phyloP scores from a whole-genome alignment of 352 stramenopile genomes.

The Phytopythium helicoides region DNA sequence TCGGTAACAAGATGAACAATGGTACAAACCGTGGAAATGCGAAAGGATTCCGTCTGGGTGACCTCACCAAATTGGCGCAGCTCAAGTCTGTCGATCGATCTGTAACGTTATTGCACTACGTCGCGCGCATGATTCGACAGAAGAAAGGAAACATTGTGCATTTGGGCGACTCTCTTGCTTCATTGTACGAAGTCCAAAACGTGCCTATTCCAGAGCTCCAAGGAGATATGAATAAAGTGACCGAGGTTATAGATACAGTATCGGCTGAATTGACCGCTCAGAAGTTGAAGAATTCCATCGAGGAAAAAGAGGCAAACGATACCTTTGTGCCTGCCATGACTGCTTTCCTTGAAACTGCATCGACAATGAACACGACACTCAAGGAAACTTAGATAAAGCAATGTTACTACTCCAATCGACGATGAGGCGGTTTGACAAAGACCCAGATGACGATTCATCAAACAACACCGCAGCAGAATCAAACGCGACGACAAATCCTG shows the following conservation, averaged over 20 bases:
- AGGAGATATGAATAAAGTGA: conserved; percentile 63
- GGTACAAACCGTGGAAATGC: conserved; percentile 60
- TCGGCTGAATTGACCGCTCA: conserved; percentile 62
- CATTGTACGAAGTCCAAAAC: conserved; percentile 74
- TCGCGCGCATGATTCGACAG: conserved; percentile 61
- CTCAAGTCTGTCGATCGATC: conserved; percentile 63
- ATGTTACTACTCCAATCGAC: conserved; percentile 49
- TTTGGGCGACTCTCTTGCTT: conserved; percentile 57
- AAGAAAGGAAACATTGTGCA: conserved; percentile 68
- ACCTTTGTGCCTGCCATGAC: conserved; percentile 66
- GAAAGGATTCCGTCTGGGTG: conserved; percentile 66
- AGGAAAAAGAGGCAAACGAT: conserved; percentile 59
- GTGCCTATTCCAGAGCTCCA: conserved; percentile 75
- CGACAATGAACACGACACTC: conserved; percentile 20
- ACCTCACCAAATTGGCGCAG: conserved; percentile 69
- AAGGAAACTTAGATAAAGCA: conserved; percentile 52
- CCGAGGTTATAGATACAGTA: conserved; percentile 58
- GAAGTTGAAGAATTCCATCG: conserved; percentile 73
- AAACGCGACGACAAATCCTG: conserved; percentile 16
- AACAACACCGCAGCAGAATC: not conserved
- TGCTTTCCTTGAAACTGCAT: conserved; percentile 50
- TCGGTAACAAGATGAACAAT: conserved; percentile 88
- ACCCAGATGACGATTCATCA: conserved; percentile 23
- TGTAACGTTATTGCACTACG: conserved; percentile 70
- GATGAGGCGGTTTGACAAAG: conserved; percentile 64